Evolutionary conservation across 345 rosid species (phyloP), one percentile per base, ranked within the genome.

Genomic region (Gynandropsis gynandra): DNA sequence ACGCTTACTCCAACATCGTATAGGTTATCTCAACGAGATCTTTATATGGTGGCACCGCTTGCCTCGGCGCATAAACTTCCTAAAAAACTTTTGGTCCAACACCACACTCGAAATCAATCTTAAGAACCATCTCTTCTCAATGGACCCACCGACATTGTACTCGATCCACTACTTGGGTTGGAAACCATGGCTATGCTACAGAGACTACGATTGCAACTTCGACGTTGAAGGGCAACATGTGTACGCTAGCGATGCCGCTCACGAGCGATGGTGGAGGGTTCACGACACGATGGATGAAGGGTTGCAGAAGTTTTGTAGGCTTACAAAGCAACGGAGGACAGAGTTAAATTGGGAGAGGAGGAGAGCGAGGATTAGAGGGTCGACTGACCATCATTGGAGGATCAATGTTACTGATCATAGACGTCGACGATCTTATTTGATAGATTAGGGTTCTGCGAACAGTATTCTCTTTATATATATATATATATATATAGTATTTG

Each of bases 11-110:
- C 19, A 17, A 10, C 31, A 29, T 13, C 13, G 6, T 21, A 38
- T 36, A 53, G 11, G 9, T 33, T 90, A 75, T 41, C 75, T 90
- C 4, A 90, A 90, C 51, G 95, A 87, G 62, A 63, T 85, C 24
- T 87, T 76, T 49, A 95, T 84, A 39, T 87, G 95, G 96, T 87
- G 95, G 96, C 95, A 90, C 42, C 68, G 98, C 18, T 64, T 90
- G 7, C 95, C 98, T 4, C 60, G 89, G 31, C 67, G 98, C 55
- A 78, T 84, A 20, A 90, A 90, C 56, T 90, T 65, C 58, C 65
- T 87, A 17, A 87, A 90, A 73, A 90, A 90, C 64, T 84, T 82
- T 21, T 90, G 96, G 96, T 68, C 98, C 13, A 87, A 90, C 72
- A 78, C 82, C 8, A 76, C 82, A 3, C 50, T 52, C 10, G 95